Evolutionary conservation across 2,329 filamentous ascomycete genomes (phyloP).

Genomic region (Penicillium polonicum): DNA sequence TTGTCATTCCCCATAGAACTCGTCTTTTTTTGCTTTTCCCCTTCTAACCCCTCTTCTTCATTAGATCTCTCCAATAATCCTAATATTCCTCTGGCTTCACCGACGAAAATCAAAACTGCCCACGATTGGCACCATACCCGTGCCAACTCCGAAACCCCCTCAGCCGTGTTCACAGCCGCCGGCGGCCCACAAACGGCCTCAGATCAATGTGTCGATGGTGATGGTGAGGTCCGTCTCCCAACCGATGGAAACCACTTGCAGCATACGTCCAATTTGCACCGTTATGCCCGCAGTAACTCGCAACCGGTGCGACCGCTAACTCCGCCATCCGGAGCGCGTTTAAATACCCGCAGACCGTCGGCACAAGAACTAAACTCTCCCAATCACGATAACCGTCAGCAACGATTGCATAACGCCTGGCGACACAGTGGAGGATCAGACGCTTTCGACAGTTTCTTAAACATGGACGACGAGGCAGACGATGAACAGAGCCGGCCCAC

Average conservation of each 20-base stretch:
- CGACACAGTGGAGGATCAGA: conserved; percentile 42
- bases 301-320: conserved; percentile 50
- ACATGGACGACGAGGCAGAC: conserved; percentile 45
- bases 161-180: conserved; percentile 54
- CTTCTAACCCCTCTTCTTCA: conserved; percentile 2
- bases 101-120: conserved; percentile 64
- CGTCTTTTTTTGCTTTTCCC: conserved; percentile 8
- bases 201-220: conserved; percentile 38
- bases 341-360: conserved; percentile 36
- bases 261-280: conserved; percentile 32
- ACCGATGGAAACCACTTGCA: conserved; percentile 36
- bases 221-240: conserved; percentile 33
- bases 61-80: conserved; percentile 3
- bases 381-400: conserved; percentile 32
- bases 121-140: conserved; percentile 64
- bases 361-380: conserved; percentile 32
- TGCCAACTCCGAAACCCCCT: conserved; percentile 65
- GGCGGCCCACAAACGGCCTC: conserved; percentile 35
- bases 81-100: conserved; percentile 30
- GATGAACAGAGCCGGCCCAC: conserved; percentile 27
- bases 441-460: conserved; percentile 43
- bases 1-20: conserved; percentile 18
- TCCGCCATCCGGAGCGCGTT: conserved; percentile 37
- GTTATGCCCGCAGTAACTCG: conserved; percentile 53
- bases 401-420: conserved; percentile 39